Evolutionary conservation across 225 moss, liverwort and hornwort species (phyloP), one percentile per base, ranked within the genome.

Genomic region (Marchantia polymorpha): DNA sequence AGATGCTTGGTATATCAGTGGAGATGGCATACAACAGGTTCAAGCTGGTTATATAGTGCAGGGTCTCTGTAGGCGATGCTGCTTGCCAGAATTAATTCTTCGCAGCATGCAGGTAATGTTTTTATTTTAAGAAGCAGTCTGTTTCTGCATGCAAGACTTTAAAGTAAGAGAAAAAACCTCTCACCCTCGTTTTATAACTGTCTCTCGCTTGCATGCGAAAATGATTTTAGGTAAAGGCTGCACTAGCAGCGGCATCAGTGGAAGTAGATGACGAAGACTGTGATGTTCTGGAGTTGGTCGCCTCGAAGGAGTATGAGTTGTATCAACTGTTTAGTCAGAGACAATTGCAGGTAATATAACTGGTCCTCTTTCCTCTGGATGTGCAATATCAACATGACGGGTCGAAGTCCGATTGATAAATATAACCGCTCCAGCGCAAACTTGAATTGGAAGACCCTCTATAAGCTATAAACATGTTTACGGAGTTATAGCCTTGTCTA

Each of bases 291-390:
- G 91, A 87, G 61, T 78, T 97, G 67, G 94, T 97, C 52, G 91
- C 94, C 74, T 90, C 94, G 0, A 93, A 92, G 81, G 91, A 93
- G 66, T 91, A 87, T 8, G 92, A 91, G 78, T 78, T 97, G 15
- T 87, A 94, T 82, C 92, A 87, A 23, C 88, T 97, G 5, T 93
- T 97, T 83, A 97, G 96, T 84, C 93, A 94, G 77, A 92, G 92
- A 78, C 96, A 97, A 78, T 81, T 97, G 72, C 94, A 97, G 83
- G 88, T 88, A 69, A 51, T 7, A 29, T 12, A n/a, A 15, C 15
- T 11, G 12, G 46, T 64, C 30, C 27, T 66, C 26, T 66, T 4
- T 10, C 0, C 26, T 12, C 27, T 27, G 66, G 14, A n/a, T 25
- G 6, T 65, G 29, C 39, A 17, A 4, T 58, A 6, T 58, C 20